Evolutionary conservation across 805 yeast species (phyloP).

Genomic region (Pichia cabralensis): DNA sequence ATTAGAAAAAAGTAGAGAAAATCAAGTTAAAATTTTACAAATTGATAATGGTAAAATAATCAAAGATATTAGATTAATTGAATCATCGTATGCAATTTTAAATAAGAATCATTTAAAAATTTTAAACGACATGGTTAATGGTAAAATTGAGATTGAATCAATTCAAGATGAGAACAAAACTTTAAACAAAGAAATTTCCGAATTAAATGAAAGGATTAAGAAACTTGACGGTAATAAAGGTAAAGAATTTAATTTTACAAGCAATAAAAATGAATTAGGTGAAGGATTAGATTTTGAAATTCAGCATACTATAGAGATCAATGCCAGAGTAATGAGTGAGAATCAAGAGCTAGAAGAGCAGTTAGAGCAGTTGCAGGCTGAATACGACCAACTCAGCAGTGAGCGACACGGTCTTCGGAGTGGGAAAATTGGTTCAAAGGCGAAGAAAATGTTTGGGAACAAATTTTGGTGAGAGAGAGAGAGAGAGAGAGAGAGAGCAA

Average conservation of each 20-base stretch:
- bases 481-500: too few species aligned
- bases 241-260: conserved; percentile 17
- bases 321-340: conserved; percentile 55
- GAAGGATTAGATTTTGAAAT: conserved; percentile 38
- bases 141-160: conserved; percentile 66
- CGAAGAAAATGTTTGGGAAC: too few species aligned
- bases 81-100: conserved; percentile 54
- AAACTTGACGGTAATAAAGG: conserved; percentile 21
- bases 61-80: conserved; percentile 63
- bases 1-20: conserved; percentile 53
- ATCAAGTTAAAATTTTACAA: conserved; percentile 49
- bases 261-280: conserved; percentile 18
- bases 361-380: conserved; percentile 31
- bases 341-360: conserved; percentile 49
- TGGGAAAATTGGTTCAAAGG: too few species aligned
- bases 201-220: conserved; percentile 33
- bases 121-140: conserved; percentile 79
- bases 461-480: too few species aligned
- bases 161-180: conserved; percentile 66
- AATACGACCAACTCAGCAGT: too few species aligned
- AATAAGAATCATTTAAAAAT: conserved; percentile 78
- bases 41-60: conserved; percentile 63
- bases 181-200: conserved; percentile 37
- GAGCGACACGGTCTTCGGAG: too few species aligned
- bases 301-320: conserved; percentile 49